Evolutionary conservation across 2,329 filamentous ascomycete genomes (phyloP), one percentile per base, ranked within the genome.

Genomic region (Fusarium buxicola): DNA sequence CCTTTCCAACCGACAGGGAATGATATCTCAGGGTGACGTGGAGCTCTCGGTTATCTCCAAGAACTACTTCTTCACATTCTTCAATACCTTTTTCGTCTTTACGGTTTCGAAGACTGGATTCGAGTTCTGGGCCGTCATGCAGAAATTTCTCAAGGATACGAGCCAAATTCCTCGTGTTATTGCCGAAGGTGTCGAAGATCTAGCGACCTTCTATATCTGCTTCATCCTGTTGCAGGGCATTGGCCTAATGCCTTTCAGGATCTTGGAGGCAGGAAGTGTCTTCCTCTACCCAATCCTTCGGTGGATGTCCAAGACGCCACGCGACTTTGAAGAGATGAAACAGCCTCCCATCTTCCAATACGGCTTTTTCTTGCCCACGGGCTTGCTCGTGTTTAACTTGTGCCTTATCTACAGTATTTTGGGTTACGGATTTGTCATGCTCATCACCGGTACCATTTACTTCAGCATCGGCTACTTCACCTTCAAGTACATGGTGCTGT

Each of bases 1-100:
- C 81, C 85, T 99, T 10, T 92, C 94, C 3, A 94, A 94, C 74
- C 85, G 87, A 48, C 95, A 99, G 79, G 95, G 95, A 44, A 96
- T 96, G 89, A 92, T 97, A 47, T 98, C 95, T 1, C 92, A 93
- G 69, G 92, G 92, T 39, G 95, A 99, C 61, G 89, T 99, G 18
- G 95, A 98, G 76, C 83, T 99, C 7, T 98, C 95, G 0, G 84
- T 96, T 39, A 94, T 99, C 65, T 97, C 92, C 50, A 99, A 99
- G 80, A 99, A 98, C 77, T 99, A 98, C 79, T 97, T 98, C 83
- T 99, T 99, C 75, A 94, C 91, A 9, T 99, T 99, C 77, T 98
- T 99, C 86, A 99, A 99, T 78, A 92, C 98, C 55, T 99, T 99
- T 78, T 86, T 98, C 46, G 87, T 98, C 39, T 97, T 98, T 75